A percentile compares a stretch with the other conserved stretches of the same genome.
These are phyloP conservation scores for Zalerion maritima DNA, from an alignment of 495 filamentous ascomycete genomes.

Conservation along the genomic window DNA sequence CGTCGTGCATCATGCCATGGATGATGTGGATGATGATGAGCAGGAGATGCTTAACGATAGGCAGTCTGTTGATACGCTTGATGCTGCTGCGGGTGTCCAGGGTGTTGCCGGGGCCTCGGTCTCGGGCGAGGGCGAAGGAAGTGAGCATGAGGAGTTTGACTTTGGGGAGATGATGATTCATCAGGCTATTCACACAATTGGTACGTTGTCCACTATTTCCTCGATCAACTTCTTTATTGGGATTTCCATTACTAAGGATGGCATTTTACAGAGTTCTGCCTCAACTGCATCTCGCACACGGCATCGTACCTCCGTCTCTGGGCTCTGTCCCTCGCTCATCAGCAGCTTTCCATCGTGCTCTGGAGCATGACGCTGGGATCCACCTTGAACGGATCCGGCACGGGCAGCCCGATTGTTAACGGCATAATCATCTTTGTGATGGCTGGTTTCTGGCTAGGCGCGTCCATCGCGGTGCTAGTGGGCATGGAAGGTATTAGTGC, in stretches of 20 bases:
- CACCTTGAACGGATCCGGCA: constrained; percentile 51
- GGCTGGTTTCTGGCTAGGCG: constrained; percentile 30
- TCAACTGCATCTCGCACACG: constrained; percentile 98
- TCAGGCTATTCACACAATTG: constrained; percentile 97
- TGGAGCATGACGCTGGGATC: constrained; percentile 88
- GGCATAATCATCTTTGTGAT: constrained; percentile 54
- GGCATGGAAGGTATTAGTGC: constrained; percentile 80
- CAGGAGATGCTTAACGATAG: constrained; percentile 35
- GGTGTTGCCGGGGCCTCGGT: constrained; percentile 86
- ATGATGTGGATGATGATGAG: constrained; percentile 67
- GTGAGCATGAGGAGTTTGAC: constrained; percentile 89
- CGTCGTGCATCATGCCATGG: constrained; percentile 69
- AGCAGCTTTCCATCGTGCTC: constrained; percentile 89
- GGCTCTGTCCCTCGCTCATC: constrained; percentile 93
- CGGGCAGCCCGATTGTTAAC: constrained; percentile 58
- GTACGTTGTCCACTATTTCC: constrained; percentile 32
- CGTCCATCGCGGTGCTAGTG: constrained; percentile 25
- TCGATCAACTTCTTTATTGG: background rate
- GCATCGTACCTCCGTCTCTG: constrained; percentile 97
- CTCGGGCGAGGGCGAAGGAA: constrained; percentile 55
- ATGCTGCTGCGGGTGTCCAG: too few species aligned
- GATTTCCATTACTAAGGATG: constrained; percentile 7
- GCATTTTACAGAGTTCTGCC: constrained; percentile 64
- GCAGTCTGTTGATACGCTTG: constrained; percentile 54
- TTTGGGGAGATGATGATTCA: constrained; percentile 96